Percentiles rank a stretch among this genome's conserved stretches.
These are phyloP conservation scores for Suhomyces xylopsoci DNA, from an alignment of 805 yeast species.

Conservation along the genomic window DNA sequence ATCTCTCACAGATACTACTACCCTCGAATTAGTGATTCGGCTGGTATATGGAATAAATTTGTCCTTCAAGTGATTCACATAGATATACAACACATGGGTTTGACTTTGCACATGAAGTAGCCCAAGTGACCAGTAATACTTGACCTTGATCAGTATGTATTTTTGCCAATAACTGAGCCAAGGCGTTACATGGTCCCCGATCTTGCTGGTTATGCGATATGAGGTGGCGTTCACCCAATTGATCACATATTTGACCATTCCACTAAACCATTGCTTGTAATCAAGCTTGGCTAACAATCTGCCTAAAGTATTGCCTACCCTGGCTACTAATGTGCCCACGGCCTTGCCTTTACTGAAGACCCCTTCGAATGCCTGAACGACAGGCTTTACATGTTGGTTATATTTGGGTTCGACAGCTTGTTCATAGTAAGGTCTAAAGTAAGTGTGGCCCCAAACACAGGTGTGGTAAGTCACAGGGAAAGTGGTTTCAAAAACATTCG, in stretches of 20 bases:
- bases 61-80: background rate
- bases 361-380: background rate
- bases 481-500: background rate
- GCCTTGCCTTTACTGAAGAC: background rate
- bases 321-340: background rate
- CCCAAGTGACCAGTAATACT: background rate
- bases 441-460: constrained; percentile 6
- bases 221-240: background rate
- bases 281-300: background rate
- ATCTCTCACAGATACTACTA: background rate
- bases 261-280: background rate
- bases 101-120: background rate
- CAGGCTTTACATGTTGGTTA: background rate
- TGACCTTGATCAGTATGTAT: background rate
- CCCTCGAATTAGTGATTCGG: no score
- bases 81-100: background rate
- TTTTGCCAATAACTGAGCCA: background rate
- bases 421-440: constrained; percentile 4
- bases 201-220: background rate
- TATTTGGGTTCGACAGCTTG: background rate
- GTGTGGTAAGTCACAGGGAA: constrained; percentile 7
- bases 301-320: background rate
- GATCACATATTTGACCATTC: background rate
- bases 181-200: background rate
- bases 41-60: background rate